phyloP scores from a whole-genome alignment of 202 grass and related monocot genomes.

The Schoenoplectus triqueter region DNA sequence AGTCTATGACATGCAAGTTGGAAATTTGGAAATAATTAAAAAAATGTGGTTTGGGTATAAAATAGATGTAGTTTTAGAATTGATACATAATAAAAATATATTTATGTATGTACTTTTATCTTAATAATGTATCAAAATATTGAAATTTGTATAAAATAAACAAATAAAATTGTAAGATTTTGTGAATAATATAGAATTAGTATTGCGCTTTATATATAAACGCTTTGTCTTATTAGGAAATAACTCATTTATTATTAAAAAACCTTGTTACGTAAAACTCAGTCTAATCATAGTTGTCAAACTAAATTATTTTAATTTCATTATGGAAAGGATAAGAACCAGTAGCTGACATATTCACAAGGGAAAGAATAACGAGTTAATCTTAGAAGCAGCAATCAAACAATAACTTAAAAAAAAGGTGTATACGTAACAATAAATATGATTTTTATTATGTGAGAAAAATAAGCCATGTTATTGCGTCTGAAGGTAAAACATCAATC shows the following conservation, averaged over 20 bases:
- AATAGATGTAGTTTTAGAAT: neutral
- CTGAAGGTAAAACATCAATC: slow-evolving; percentile 21
- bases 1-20: neutral
- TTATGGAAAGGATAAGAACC: neutral
- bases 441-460: neutral
- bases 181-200: neutral
- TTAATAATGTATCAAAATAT: neutral
- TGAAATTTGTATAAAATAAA: neutral
- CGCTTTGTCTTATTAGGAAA: neutral
- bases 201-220: neutral
- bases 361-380: slow-evolving; percentile 1
- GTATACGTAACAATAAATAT: slow-evolving; percentile 8
- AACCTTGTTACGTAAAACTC: neutral
- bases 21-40: neutral
- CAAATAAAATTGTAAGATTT: neutral
- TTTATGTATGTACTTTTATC: neutral
- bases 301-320: slow-evolving; percentile 22
- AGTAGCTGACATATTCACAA: slow-evolving; percentile 15
- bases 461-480: slow-evolving; percentile 25
- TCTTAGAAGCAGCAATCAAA: slow-evolving; percentile 27
- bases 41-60: neutral
- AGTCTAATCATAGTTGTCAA: neutral
- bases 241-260: neutral
- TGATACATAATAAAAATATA: neutral
- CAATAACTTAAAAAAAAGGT: neutral